Evolutionary conservation across 768 basidiomycete species (phyloP).

Genomic region (Auricularia cornea): DNA sequence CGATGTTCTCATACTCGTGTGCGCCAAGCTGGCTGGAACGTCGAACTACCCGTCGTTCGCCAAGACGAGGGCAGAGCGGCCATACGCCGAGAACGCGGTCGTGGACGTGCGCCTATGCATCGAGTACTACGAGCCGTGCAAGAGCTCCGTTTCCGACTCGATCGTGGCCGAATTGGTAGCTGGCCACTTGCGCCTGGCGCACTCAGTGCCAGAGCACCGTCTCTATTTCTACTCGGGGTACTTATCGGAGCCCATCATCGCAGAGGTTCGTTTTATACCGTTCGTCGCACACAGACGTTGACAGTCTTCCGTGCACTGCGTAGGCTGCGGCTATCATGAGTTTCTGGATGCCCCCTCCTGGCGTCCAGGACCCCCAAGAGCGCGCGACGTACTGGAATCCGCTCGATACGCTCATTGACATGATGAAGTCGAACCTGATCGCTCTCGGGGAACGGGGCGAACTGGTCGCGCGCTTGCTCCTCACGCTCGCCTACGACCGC

Average conservation of each 20-base stretch:
- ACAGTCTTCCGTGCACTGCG: no score
- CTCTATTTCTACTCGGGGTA: constrained; percentile 21
- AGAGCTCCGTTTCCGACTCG: no score
- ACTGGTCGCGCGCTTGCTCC: constrained; percentile 16
- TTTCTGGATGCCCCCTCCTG: no score
- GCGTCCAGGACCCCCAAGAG: constrained; percentile 18
- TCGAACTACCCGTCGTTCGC: no score
- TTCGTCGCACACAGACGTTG: no score
- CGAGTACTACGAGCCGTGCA: no score
- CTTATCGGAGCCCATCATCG: constrained; percentile 28
- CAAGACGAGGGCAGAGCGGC: no score
- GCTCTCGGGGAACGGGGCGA: constrained; percentile 17
- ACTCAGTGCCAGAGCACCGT: constrained; percentile 17
- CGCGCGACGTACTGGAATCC: not conserved
- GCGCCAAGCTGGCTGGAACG: no score
- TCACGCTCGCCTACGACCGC: constrained; percentile 18
- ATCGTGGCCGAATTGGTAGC: constrained; percentile 15
- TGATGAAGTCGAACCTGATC: constrained; percentile 8
- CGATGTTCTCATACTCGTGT: no score
- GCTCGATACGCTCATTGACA: constrained; percentile 2
- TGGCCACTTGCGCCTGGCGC: constrained; percentile 17
- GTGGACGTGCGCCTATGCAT: no score
- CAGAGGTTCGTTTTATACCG: constrained; percentile 1
- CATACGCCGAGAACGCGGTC: no score
- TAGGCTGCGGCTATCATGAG: no score